Percentiles rank a stretch among this genome's conserved stretches.
phyloP scores from a whole-genome alignment of 2,329 filamentous ascomycete species.

The Sporothrix humicola region DNA sequence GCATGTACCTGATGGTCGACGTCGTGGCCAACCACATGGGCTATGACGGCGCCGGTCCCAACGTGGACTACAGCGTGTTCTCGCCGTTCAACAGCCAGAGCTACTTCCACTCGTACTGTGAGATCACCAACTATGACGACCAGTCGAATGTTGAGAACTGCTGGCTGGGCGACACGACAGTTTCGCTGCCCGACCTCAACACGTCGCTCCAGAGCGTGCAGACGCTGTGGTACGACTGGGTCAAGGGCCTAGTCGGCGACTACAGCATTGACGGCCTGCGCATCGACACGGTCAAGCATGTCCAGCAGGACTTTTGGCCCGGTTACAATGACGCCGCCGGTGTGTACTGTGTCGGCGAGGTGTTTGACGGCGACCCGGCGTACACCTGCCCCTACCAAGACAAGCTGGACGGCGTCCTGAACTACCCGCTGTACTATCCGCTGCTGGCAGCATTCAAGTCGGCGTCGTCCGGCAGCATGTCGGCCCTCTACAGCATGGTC shows the following conservation, averaged over 20 bases:
- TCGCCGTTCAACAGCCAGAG: conserved; percentile 56
- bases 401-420: conserved; percentile 62
- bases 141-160: conserved; percentile 57
- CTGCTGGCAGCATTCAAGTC: conserved; percentile 47
- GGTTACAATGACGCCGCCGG: conserved; percentile 59
- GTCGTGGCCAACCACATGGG: conserved; percentile 60
- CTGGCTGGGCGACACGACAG: conserved; percentile 56
- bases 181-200: conserved; percentile 66
- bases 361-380: conserved; percentile 58
- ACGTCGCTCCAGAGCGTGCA: conserved; percentile 53
- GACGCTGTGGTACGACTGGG: conserved; percentile 62
- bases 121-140: conserved; percentile 56
- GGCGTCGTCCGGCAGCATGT: conserved; percentile 45
- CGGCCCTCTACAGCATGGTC: conserved; percentile 49
- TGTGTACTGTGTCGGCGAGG: conserved; percentile 66
- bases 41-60: conserved; percentile 48
- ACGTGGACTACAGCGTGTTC: conserved; percentile 48
- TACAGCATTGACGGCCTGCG: conserved; percentile 64
- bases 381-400: conserved; percentile 60
- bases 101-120: conserved; percentile 67
- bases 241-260: conserved; percentile 60
- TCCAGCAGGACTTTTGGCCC: conserved; percentile 64
- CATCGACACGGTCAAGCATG: conserved; percentile 67
- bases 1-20: conserved; percentile 55
- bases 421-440: conserved; percentile 58